Conservation (phyloP, 2,329 filamentous ascomycete species). For the Pyrenophora tritici-repentis region DNA sequence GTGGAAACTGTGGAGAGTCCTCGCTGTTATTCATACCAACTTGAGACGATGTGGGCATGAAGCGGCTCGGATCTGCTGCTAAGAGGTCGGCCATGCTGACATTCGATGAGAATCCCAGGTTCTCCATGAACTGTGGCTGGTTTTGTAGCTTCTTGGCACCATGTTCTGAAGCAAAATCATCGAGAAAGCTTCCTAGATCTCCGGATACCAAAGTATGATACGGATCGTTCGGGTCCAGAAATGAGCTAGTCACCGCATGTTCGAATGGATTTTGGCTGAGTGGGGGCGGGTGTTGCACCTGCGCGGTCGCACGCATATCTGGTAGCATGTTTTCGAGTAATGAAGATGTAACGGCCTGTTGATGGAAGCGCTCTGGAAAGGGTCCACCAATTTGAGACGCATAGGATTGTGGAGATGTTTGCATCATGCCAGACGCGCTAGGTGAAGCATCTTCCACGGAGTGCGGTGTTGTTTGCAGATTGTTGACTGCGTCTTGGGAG, state of each 20-base stretch:
- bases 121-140: constrained; percentile 68
- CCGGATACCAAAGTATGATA: constrained; percentile 46
- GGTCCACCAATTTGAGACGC: constrained; percentile 6
- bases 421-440: constrained; percentile 7
- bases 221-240: constrained; percentile 13
- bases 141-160: constrained; percentile 59
- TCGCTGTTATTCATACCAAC: constrained; percentile 29
- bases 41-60: constrained; percentile 41
- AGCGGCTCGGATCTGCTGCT: constrained; percentile 43
- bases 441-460: constrained; percentile 2
- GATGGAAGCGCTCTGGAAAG: constrained; percentile 3
- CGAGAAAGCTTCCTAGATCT: constrained; percentile 58
- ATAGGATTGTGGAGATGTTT: constrained; percentile 16
- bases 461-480: not conserved
- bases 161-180: constrained; percentile 62
- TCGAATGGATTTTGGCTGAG: constrained; percentile 16
- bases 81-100: constrained; percentile 61
- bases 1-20: constrained; percentile 25
- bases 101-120: constrained; percentile 67
- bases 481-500: not conserved
- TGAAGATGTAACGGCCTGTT: constrained; percentile 10
- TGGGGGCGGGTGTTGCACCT: constrained; percentile 1
- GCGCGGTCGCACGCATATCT: constrained; percentile 22
- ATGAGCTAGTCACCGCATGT: not conserved
- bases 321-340: constrained; percentile 30